Evolutionary conservation across 2,329 filamentous ascomycete species (phyloP).

Genomic region (Monosporascus sp.): DNA sequence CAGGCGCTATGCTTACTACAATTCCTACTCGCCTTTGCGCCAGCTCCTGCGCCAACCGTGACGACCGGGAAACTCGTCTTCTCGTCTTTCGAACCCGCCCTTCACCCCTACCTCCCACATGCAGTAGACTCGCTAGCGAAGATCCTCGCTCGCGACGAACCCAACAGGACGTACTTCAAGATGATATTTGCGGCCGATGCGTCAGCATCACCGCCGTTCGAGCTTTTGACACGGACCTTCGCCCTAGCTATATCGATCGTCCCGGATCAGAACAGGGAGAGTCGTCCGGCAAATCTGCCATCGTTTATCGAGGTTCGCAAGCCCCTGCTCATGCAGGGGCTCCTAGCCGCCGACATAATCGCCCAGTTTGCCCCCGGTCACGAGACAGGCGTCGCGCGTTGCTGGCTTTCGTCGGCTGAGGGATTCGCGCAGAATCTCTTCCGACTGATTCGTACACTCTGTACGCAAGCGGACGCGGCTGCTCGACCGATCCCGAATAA

Average conservation of each 20-base stretch:
- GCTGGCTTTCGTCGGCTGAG: slow-evolving; percentile 79
- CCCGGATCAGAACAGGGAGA: slow-evolving; percentile 57
- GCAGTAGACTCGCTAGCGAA: slow-evolving; percentile 90
- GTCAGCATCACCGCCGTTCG: slow-evolving; percentile 58
- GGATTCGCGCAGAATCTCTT: slow-evolving; percentile 79
- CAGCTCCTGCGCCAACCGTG: slow-evolving; percentile 62
- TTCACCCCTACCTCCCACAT: slow-evolving; percentile 83
- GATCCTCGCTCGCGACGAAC: slow-evolving; percentile 85
- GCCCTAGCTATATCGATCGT: slow-evolving; percentile 79
- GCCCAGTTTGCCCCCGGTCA: slow-evolving; percentile 65
- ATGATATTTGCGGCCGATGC: slow-evolving; percentile 73
- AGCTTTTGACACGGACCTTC: slow-evolving; percentile 82
- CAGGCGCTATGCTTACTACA: slow-evolving; percentile 82
- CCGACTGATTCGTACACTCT: slow-evolving; percentile 67
- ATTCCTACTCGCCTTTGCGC: slow-evolving; percentile 87
- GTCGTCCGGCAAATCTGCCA: slow-evolving; percentile 54
- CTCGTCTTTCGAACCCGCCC: slow-evolving; percentile 68
- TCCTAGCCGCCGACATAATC: slow-evolving; percentile 85
- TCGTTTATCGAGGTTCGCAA: slow-evolving; percentile 77
- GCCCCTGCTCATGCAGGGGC: slow-evolving; percentile 84
- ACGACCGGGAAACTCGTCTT: slow-evolving; percentile 63
- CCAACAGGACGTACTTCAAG: slow-evolving; percentile 81
- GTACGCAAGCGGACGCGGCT: slow-evolving; percentile 53
- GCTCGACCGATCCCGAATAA: slow-evolving; percentile 30
- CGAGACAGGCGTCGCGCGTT: slow-evolving; percentile 67